Percentiles rank a stretch among this genome's conserved stretches.
Conservation (phyloP, 2,329 filamentous ascomycete species). For the Nothomitra cinnamomea region DNA sequence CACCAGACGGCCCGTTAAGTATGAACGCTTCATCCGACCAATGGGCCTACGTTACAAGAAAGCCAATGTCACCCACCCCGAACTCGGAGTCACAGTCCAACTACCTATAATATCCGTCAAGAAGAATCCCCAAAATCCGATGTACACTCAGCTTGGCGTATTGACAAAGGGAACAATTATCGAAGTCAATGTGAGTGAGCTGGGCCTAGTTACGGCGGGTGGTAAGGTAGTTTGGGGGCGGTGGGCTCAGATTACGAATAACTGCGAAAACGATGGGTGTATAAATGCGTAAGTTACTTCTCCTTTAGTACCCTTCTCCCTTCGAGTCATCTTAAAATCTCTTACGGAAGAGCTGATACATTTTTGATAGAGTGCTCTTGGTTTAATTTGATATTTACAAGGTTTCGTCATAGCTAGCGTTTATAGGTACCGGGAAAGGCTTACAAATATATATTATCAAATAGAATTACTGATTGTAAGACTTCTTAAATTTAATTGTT, state of each 20-base stretch:
- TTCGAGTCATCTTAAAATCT: too few species aligned
- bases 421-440: too few species aligned
- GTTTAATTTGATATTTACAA: too few species aligned
- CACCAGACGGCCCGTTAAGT: constrained; percentile 72
- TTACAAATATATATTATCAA: too few species aligned
- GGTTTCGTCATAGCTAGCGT: too few species aligned
- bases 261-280: constrained; percentile 44
- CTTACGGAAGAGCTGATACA: too few species aligned
- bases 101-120: constrained; percentile 62
- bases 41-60: constrained; percentile 71
- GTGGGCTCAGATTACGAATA: constrained; percentile 54
- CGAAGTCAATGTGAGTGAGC: constrained; percentile 85
- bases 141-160: constrained; percentile 87
- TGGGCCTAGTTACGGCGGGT: constrained; percentile 76
- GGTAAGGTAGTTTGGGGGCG: constrained; percentile 91
- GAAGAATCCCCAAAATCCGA: constrained; percentile 75
- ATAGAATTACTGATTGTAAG: neutral
- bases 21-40: constrained; percentile 53
- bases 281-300: constrained; percentile 32
- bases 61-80: constrained; percentile 57
- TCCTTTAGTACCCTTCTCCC: too few species aligned
- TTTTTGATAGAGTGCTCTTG: too few species aligned
- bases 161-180: constrained; percentile 70
- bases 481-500: neutral
- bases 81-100: constrained; percentile 75